Conservation (phyloP, 1,284 basidiomycete species). For the Ustilago trichophora region DNA sequence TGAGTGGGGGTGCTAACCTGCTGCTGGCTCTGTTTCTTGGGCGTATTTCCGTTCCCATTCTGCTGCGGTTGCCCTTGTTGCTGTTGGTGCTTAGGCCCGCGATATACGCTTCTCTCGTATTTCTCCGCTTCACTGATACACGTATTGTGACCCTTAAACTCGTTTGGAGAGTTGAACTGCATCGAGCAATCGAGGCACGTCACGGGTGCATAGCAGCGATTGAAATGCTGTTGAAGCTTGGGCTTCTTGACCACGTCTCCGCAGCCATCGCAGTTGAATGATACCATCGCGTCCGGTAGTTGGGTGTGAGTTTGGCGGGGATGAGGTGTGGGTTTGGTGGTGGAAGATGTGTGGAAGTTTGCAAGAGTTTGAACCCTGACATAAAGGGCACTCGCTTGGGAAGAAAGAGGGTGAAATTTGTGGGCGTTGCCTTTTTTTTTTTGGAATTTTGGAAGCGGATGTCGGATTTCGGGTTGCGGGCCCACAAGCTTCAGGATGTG, state of each 20-base stretch:
- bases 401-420: too few species aligned
- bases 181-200: conserved; percentile 65
- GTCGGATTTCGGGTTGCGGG: too few species aligned
- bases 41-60: conserved; percentile 15
- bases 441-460: too few species aligned
- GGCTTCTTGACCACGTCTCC: conserved; percentile 66
- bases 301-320: too few species aligned
- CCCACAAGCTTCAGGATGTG: too few species aligned
- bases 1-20: conserved; percentile 3
- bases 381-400: too few species aligned
- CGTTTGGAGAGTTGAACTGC: conserved; percentile 58
- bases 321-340: too few species aligned
- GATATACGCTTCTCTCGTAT: conserved; percentile 59
- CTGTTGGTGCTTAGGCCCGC: conserved; percentile 34
- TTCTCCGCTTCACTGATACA: conserved; percentile 66
- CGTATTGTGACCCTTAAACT: conserved; percentile 64
- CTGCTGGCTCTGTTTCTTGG: conserved; percentile 13
- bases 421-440: too few species aligned
- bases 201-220: conserved; percentile 60
- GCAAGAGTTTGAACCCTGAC: too few species aligned
- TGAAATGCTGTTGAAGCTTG: conserved; percentile 63
- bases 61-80: background rate
- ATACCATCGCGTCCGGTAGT: conserved; percentile 44
- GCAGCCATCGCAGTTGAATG: conserved; percentile 64
- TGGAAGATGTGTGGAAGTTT: too few species aligned